A percentile compares a stretch with the other conserved stretches of the same genome.
Conservation (phyloP, 441 rosid species). For the Pelargonium myrrhifolium region DNA sequence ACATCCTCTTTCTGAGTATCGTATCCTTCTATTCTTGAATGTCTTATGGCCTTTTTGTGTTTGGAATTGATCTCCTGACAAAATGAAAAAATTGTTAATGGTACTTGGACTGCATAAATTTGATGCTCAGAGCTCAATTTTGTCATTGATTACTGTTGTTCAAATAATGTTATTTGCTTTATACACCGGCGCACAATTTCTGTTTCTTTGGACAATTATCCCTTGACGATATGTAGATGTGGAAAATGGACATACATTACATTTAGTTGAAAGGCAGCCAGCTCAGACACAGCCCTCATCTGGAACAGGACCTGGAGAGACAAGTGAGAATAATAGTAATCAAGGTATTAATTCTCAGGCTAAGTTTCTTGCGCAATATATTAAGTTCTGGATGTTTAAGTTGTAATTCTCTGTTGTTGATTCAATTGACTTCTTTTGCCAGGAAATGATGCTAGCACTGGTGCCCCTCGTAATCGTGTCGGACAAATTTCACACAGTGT, state of each 20-base stretch:
- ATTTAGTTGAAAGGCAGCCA: slow-evolving; percentile 80
- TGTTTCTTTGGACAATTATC: neutral
- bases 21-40: slow-evolving; percentile 47
- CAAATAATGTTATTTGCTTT: neutral
- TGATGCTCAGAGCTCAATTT: neutral
- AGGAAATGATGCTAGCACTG: slow-evolving; percentile 52
- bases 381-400: slow-evolving; percentile 1
- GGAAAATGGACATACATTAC: slow-evolving; percentile 91
- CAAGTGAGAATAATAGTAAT: slow-evolving; percentile 39
- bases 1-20: slow-evolving; percentile 81
- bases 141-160: neutral
- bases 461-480: slow-evolving; percentile 46
- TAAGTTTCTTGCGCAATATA: slow-evolving; percentile 16
- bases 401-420: neutral
- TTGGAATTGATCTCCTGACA: neutral
- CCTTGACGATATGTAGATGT: slow-evolving; percentile 66
- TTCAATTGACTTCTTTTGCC: slow-evolving; percentile 5
- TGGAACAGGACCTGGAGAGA: slow-evolving; percentile 44
- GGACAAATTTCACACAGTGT: slow-evolving; percentile 80
- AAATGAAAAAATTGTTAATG: neutral
- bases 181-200: neutral
- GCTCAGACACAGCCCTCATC: slow-evolving; percentile 47
- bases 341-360: slow-evolving; percentile 32
- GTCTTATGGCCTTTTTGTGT: neutral
- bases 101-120: neutral